Evolutionary conservation across 306 rosid species (phyloP), one percentile per base, ranked within the genome.

Genomic region (Dryas octopetala): DNA sequence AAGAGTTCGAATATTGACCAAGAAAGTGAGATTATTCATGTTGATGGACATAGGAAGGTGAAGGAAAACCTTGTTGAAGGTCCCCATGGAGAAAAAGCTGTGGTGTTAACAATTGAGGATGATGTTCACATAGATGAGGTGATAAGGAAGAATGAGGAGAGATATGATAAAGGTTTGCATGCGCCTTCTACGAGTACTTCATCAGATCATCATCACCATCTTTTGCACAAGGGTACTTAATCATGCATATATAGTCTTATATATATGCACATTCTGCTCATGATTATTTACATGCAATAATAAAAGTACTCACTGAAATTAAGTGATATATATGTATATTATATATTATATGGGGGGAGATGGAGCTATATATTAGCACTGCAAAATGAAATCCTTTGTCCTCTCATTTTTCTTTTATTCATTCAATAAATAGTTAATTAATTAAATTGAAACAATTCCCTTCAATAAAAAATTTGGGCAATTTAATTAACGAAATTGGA

Each of bases 1-100:
- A 59, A 51, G 55, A 46, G 76, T 46, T 73, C 76, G 4, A 44
- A 62, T 0, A 78, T 75, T 5, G 70, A 90, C 14, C 8, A 23
- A 79, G 87, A 84, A 68, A 77, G 80, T 17, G 87, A 87, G 0
- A 16, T 83, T 4, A 28, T 91, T 60, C 85, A 87, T 57, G 7
- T 88, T 1, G 91, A 89, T 15, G 96, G 85, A 80, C 91, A 88
- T 19, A 85, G 75, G 69, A 85, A 65, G 68, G 75, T 87, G 2
- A 83, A 75, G 10, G 93, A 86, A 77, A 83, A 83, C 55, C 44
- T 85, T 16, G 75, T 82, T 46, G 85, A 81, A 8, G 90, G 93
- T 9, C 91, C 93, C n/a, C 80, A 81, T 54, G 97, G 98, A 59
- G 23, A 14, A 19, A 9, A 84, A 47, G 60, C 83, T 4, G 85